These are phyloP conservation scores for Fusarium torreyae DNA, from an alignment of 2,329 filamentous ascomycete genomes.

Conservation along the genomic window DNA sequence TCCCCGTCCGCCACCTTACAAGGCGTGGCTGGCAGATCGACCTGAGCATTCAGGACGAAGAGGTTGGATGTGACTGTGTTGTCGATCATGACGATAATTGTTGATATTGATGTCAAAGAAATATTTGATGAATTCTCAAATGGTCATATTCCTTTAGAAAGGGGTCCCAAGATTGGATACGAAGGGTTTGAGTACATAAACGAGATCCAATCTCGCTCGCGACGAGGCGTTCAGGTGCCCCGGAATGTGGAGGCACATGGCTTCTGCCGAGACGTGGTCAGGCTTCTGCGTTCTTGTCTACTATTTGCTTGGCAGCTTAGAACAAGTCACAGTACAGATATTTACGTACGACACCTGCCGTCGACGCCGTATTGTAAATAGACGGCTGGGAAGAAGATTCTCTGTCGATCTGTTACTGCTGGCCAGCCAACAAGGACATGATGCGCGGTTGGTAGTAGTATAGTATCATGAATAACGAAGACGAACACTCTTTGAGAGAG, in stretches of 20 bases:
- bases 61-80: slow-evolving; percentile 24
- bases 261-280: slow-evolving; percentile 13
- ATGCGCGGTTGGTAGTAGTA: slow-evolving; percentile 1
- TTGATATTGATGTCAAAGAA: not conserved
- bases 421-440: slow-evolving; percentile 20
- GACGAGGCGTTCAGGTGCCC: slow-evolving; percentile 18
- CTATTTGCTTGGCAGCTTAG: slow-evolving; percentile 14
- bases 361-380: slow-evolving; percentile 8
- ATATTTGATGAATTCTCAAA: not conserved
- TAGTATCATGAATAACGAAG: not conserved
- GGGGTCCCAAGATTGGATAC: slow-evolving; percentile 2
- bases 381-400: slow-evolving; percentile 7
- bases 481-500: not conserved
- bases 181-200: slow-evolving; percentile 11
- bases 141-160: not conserved
- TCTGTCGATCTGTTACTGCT: slow-evolving; percentile 33
- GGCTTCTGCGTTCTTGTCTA: slow-evolving; percentile 12
- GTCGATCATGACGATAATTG: slow-evolving; percentile 15
- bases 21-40: slow-evolving; percentile 14
- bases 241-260: slow-evolving; percentile 20
- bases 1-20: slow-evolving; percentile 29
- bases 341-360: not conserved
- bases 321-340: not conserved
- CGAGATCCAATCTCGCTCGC: slow-evolving; percentile 35
- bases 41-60: not conserved